These are phyloP conservation scores for Thraustochytrium striatum DNA, from an alignment of 352 stramenopile species.

Conservation along the genomic window DNA sequence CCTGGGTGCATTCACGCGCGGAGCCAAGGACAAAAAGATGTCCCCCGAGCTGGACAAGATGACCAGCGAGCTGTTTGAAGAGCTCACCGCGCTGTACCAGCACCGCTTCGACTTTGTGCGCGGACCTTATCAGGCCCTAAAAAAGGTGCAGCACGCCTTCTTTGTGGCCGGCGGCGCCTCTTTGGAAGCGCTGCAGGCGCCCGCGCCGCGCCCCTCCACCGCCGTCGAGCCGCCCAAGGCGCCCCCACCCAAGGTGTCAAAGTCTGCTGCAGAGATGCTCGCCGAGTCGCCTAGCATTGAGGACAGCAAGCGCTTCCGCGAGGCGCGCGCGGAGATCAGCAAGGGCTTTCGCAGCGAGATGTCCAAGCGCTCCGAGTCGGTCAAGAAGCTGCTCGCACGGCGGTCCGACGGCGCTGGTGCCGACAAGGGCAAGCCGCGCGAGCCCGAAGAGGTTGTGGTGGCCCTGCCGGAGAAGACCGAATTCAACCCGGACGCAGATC, in stretches of 20 bases:
- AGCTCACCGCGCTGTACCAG: constrained; percentile 39
- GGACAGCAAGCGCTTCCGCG: constrained; percentile 12
- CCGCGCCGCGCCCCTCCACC: constrained; percentile 14
- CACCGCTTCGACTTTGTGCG: constrained; percentile 43
- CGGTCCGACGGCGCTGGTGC: neutral
- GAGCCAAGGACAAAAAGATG: neutral
- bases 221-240: neutral
- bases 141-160: constrained; percentile 12
- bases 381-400: constrained; percentile 8
- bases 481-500: constrained; percentile 40
- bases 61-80: constrained; percentile 40
- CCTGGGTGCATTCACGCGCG: neutral
- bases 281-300: constrained; percentile 1
- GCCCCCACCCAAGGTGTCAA: constrained; percentile 18
- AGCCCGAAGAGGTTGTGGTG: neutral
- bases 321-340: constrained; percentile 7
- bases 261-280: constrained; percentile 25
- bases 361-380: constrained; percentile 1
- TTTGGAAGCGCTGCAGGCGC: neutral
- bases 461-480: neutral
- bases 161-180: neutral
- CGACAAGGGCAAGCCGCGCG: neutral
- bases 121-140: constrained; percentile 27
- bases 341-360: neutral
- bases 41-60: neutral